A percentile compares a stretch with the other conserved stretches of the same genome.
phyloP scores from a whole-genome alignment of 2,329 filamentous ascomycete genomes.

The Bertia moriformis region DNA sequence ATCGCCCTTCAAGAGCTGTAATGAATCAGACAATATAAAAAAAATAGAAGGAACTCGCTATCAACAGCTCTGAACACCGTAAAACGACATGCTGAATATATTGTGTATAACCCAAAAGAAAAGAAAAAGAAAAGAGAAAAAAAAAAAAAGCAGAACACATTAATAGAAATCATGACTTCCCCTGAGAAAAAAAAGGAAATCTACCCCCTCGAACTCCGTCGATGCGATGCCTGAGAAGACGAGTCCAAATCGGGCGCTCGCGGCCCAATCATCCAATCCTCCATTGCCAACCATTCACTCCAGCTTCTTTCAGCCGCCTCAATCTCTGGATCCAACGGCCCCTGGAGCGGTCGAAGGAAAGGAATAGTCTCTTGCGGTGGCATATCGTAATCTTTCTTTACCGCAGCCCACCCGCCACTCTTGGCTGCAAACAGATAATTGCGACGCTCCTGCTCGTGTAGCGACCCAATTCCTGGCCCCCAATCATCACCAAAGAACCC shows the following conservation, averaged over 20 bases:
- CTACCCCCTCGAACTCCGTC: not conserved
- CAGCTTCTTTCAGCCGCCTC: slow-evolving; percentile 47
- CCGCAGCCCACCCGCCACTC: slow-evolving; percentile 55
- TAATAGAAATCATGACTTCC: no score
- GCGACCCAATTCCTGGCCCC: slow-evolving; percentile 43
- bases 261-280: slow-evolving; percentile 55
- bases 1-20: no score
- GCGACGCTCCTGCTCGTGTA: slow-evolving; percentile 57
- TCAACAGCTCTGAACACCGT: no score
- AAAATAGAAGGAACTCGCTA: no score
- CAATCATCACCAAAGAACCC: slow-evolving; percentile 66
- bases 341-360: slow-evolving; percentile 41
- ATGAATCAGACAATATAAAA: no score
- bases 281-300: slow-evolving; percentile 54
- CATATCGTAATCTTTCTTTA: slow-evolving; percentile 60
- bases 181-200: no score
- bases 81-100: no score
- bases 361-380: slow-evolving; percentile 51
- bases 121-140: no score
- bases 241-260: slow-evolving; percentile 25
- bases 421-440: slow-evolving; percentile 67
- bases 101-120: no score
- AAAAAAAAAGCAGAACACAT: no score
- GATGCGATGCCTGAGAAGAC: not conserved
- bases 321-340: slow-evolving; percentile 38